These are phyloP conservation scores for Psilocybe cubensis DNA, from an alignment of 768 basidiomycete genomes.

Conservation along the genomic window DNA sequence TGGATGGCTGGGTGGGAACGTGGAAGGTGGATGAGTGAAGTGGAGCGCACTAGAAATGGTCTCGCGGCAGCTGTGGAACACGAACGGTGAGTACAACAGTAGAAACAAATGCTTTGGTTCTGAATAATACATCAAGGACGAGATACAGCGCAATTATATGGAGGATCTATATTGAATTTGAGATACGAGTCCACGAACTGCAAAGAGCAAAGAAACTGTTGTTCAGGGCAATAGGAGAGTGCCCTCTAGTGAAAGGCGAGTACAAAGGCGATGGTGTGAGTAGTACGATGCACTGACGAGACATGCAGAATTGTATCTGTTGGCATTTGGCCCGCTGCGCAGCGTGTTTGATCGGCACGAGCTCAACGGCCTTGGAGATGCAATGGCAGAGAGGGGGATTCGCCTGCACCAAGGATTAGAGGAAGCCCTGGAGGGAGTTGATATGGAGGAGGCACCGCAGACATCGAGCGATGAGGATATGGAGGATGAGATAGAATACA, in stretches of 20 bases:
- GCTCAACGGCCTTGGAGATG: constrained; percentile 63
- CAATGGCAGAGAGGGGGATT: constrained; percentile 78
- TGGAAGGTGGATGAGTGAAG: constrained; percentile 69
- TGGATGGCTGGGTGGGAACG: constrained; percentile 85
- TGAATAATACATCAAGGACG: constrained; percentile 66
- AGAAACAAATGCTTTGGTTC: constrained; percentile 3
- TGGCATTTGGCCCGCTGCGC: constrained; percentile 77
- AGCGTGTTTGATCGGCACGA: constrained; percentile 62
- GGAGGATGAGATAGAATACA: constrained; percentile 60
- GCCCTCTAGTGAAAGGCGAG: constrained; percentile 75
- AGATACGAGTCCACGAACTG: constrained; percentile 64
- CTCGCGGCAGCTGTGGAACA: constrained; percentile 64
- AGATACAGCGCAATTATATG: constrained; percentile 68
- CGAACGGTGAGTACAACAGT: constrained; percentile 55
- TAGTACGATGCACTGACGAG: constrained; percentile 3
- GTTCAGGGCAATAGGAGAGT: constrained; percentile 76
- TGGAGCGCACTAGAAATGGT: constrained; percentile 70
- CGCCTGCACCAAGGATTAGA: constrained; percentile 67
- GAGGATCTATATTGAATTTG: constrained; percentile 77
- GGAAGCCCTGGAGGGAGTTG: constrained; percentile 48
- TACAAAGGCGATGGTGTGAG: background rate
- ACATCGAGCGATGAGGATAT: constrained; percentile 23
- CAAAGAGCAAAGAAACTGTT: constrained; percentile 70
- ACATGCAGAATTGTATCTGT: constrained; percentile 67
- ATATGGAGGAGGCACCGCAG: too few species aligned